These are phyloP conservation scores for Taphrina sp. DNA, from an alignment of 1,139 yeast species.

Conservation along the genomic window DNA sequence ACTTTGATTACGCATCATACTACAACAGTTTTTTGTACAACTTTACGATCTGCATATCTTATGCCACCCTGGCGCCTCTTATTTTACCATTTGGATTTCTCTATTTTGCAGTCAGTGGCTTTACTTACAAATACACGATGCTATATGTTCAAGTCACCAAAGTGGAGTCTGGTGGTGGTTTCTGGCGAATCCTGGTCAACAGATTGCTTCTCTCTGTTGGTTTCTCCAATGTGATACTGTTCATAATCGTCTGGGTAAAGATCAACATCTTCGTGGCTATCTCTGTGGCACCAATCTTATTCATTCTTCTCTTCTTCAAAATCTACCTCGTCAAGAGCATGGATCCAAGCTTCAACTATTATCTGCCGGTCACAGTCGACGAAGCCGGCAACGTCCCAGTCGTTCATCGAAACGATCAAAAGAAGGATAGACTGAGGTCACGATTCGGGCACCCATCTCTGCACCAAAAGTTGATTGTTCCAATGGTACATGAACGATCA, in stretches of 20 bases:
- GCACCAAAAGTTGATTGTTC: conserved; percentile 41
- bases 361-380: conserved; percentile 41
- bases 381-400: conserved; percentile 36
- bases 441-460: conserved; percentile 45
- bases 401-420: conserved; percentile 36
- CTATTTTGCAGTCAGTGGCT: conserved; percentile 43
- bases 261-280: conserved; percentile 39
- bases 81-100: conserved; percentile 45
- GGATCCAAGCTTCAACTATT: conserved; percentile 42
- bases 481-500: conserved; percentile 45
- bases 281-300: conserved; percentile 43
- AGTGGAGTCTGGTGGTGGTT: conserved; percentile 47
- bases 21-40: conserved; percentile 46
- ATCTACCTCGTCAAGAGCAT: conserved; percentile 38
- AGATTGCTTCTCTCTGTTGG: conserved; percentile 44
- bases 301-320: conserved; percentile 43
- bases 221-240: conserved; percentile 46
- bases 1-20: conserved; percentile 45
- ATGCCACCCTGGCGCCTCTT: conserved; percentile 48
- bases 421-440: conserved; percentile 38
- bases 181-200: conserved; percentile 47
- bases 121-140: conserved; percentile 46
- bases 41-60: conserved; percentile 46
- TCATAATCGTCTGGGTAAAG: conserved; percentile 46
- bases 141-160: conserved; percentile 47